Evolutionary conservation across 1,284 basidiomycete genomes (phyloP), one percentile per base, ranked within the genome.

Genomic region (Inonotus obliquus): DNA sequence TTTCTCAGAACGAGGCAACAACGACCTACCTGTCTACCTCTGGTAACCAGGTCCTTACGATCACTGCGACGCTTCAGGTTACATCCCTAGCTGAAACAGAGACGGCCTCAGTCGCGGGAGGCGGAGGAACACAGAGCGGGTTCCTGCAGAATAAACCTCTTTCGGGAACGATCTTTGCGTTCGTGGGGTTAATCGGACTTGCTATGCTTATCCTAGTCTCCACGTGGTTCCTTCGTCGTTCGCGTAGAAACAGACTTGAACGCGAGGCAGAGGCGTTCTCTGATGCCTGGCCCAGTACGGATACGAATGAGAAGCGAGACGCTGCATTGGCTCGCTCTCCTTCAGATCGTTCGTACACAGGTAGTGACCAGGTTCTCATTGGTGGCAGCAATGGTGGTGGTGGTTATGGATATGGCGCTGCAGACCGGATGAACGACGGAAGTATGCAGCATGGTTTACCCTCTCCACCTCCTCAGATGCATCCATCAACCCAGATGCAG

Each of bases 81-180:
- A 17, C 62, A 4, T 37, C 49, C n/a, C 29, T 60, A 4, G 41
- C 69, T 14, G 48, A 39, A n/a, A 39, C 54, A 1, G 10, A 54
- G 21, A 27, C 57, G 1, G 45, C 63, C 3, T 52, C 69, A 9
- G 47, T 66, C 1, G 56, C 70, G 19, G 41, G 70, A 32, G 32
- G 32, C 9, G 32, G 41, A 17, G 32, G 41, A 17, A 51, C 73
- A 10, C 57, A 69, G 21, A 71, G 74, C 21, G 69, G 77, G 21
- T 89, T 89, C 74, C 69, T 89, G 48, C 71, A 82, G 63, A 86
- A 89, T 72, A 87, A 84, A 70, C 75, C 80, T 13, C 74, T 85
- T 23, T 80, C 81, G 37, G 82, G 82, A 7, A 72, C 80, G 14
- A 77, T 88, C 13, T 86, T 89, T 65, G 74, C 76, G 23, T 63